phyloP scores from a whole-genome alignment of 768 basidiomycete species.

The Naganishia antarctica region DNA sequence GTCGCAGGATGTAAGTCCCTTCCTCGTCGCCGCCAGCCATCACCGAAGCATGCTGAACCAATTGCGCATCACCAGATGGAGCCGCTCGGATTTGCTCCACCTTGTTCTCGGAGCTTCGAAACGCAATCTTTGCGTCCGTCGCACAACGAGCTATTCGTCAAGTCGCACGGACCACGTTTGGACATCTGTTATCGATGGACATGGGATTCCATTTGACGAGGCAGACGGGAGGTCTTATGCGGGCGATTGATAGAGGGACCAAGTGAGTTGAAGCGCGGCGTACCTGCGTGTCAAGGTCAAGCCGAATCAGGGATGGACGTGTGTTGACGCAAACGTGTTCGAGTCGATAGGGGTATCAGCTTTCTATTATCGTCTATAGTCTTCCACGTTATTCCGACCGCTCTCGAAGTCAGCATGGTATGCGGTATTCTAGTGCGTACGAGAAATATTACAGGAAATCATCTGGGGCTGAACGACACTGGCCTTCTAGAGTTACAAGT shows the following conservation, averaged over 20 bases:
- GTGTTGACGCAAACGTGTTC: conserved; percentile 2
- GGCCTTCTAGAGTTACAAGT: conserved; percentile 75
- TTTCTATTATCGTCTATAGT: conserved; percentile 89
- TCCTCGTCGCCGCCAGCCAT: not conserved
- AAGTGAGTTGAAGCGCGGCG: conserved; percentile 60
- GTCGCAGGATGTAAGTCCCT: conserved; percentile 77
- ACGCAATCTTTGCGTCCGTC: conserved; percentile 92
- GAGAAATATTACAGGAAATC: not conserved
- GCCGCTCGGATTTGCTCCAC: conserved; percentile 83
- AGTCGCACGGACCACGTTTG: conserved; percentile 92
- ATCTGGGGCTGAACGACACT: not conserved
- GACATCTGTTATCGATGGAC: conserved; percentile 83
- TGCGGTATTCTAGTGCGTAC: conserved; percentile 84
- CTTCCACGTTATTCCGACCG: conserved; percentile 92
- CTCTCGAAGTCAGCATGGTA: conserved; percentile 90
- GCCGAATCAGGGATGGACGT: too few species aligned
- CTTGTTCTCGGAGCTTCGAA: conserved; percentile 82
- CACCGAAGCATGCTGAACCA: not conserved
- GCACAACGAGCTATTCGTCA: conserved; percentile 90
- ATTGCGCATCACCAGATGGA: conserved; percentile 62
- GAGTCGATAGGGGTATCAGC: conserved; percentile 71
- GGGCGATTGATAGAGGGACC: conserved; percentile 95
- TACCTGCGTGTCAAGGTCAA: too few species aligned
- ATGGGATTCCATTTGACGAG: conserved; percentile 85
- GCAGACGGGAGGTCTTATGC: conserved; percentile 90